A percentile compares a stretch with the other conserved stretches of the same genome.
phyloP scores from a whole-genome alignment of 139 green algal genomes.

The Zygnema circumcarinatum region DNA sequence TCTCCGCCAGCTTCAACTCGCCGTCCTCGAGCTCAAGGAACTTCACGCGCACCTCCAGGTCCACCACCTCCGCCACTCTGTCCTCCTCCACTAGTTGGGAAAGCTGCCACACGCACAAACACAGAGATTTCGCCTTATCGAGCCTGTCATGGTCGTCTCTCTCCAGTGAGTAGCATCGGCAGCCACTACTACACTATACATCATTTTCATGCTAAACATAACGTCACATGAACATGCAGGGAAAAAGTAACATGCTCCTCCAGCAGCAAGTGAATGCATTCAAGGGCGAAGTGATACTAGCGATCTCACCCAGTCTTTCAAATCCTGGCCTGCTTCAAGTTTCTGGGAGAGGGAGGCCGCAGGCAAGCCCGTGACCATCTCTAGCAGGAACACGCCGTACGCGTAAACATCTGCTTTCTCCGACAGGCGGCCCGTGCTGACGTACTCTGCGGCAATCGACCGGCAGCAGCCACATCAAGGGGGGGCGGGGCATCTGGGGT shows the following conservation, averaged over 20 bases:
- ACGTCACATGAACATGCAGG: no score
- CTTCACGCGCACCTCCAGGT: not conserved
- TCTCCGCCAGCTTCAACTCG: conserved; percentile 7
- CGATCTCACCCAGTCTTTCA: conserved; percentile 8
- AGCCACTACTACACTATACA: no score
- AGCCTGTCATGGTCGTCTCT: not conserved
- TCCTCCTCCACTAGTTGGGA: not conserved
- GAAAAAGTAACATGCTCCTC: no score
- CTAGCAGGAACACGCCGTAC: conserved; percentile 8
- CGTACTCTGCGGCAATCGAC: conserved; percentile 16
- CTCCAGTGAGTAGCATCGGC: not conserved
- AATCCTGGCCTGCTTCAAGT: not conserved
- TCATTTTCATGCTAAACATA: no score
- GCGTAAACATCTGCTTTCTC: conserved; percentile 14
- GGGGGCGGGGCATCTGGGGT: no score
- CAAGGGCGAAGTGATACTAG: no score
- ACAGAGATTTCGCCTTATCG: not conserved
- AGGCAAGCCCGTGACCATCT: not conserved
- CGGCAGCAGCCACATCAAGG: no score
- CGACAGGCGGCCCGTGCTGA: not conserved
- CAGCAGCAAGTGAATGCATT: no score
- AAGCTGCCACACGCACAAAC: conserved; percentile 2
- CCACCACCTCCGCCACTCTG: not conserved
- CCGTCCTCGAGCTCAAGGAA: not conserved
- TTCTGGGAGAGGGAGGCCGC: not conserved